Percentiles rank a stretch among this genome's conserved stretches.
These are phyloP conservation scores for Amanita rimosa DNA, from an alignment of 768 basidiomycete genomes.

Conservation along the genomic window DNA sequence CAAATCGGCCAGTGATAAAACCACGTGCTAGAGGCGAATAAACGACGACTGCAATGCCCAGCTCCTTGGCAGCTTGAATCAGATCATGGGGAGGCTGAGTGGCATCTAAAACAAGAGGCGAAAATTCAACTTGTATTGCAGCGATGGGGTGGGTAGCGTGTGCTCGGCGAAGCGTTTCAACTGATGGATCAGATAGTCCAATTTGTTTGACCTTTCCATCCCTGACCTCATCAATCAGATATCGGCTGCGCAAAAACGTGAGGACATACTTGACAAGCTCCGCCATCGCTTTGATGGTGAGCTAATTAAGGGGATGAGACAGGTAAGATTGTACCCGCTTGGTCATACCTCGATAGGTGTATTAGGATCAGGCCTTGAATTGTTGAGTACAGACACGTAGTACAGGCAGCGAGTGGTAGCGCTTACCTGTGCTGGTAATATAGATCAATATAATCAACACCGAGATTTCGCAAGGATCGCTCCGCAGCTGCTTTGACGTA, in stretches of 20 bases:
- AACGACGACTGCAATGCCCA: slow-evolving; percentile 33
- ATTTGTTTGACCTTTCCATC: slow-evolving; percentile 35
- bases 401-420: neutral
- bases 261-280: slow-evolving; percentile 23
- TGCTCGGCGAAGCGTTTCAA: slow-evolving; percentile 33
- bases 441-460: slow-evolving; percentile 24
- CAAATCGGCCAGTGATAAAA: slow-evolving; percentile 33
- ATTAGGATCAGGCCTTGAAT: slow-evolving; percentile 12
- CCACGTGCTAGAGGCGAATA: slow-evolving; percentile 41
- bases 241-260: slow-evolving; percentile 9
- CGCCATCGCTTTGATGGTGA: slow-evolving; percentile 22
- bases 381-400: neutral
- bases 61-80: slow-evolving; percentile 26
- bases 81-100: slow-evolving; percentile 27
- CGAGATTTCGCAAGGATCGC: slow-evolving; percentile 21
- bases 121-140: slow-evolving; percentile 33
- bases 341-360: slow-evolving; percentile 17
- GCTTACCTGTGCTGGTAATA: slow-evolving; percentile 26
- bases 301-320: slow-evolving; percentile 6
- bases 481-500: slow-evolving; percentile 23
- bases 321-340: neutral
- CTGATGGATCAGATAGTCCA: slow-evolving; percentile 40
- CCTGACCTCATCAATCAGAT: slow-evolving; percentile 11
- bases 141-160: slow-evolving; percentile 32
- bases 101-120: slow-evolving; percentile 31